Evolutionary conservation across 768 basidiomycete species (phyloP), one percentile per base, ranked within the genome.

Genomic region (Rubroboletus satanas): DNA sequence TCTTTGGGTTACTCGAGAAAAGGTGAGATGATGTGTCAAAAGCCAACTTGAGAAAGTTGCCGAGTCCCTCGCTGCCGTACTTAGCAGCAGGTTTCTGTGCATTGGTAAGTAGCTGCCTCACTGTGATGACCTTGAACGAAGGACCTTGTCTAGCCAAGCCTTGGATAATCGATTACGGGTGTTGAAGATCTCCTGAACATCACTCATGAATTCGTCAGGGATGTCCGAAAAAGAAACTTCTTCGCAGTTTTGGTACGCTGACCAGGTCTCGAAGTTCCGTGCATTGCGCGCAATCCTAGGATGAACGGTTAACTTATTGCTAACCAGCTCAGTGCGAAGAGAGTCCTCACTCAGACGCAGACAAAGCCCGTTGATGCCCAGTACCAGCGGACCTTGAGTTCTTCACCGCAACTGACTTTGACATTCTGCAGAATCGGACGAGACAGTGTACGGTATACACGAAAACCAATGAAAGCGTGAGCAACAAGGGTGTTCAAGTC

Each of bases 221-320:
- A 81, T 60, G 56, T 82, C 79, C 11, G 70, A 61, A 59, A 71
- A 76, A 0, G 77, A 74, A 6, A 76, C 80, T 54, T 80, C 77
- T 59, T 80, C 79, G 57, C 77, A 78, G 39, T 73, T 64, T 57
- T 83, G 79, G 60, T 77, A 71, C 1, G 73, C 69, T 7, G 74
- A 70, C 81, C 82, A 83, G 5, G 71, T 77, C 56, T 83, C 82
- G 50, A 81, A 83, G 57, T 71, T 69, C 45, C 71, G 71, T 21
- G 73, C 57, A 67, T 79, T 80, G 28, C 74, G 73, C 26, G 81
- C 79, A 54, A 83, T 80, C 58, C 80, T 81, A 48, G 31, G 41
- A 38, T 26, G 52, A 31, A 45, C 57, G 12, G 18, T 66, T 18
- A 57, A 54, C 29, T 8, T 14, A 12, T 41, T 36, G 32, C 11